Conservation (phyloP, 352 stramenopile species). For the Pythium dissotocum region DNA sequence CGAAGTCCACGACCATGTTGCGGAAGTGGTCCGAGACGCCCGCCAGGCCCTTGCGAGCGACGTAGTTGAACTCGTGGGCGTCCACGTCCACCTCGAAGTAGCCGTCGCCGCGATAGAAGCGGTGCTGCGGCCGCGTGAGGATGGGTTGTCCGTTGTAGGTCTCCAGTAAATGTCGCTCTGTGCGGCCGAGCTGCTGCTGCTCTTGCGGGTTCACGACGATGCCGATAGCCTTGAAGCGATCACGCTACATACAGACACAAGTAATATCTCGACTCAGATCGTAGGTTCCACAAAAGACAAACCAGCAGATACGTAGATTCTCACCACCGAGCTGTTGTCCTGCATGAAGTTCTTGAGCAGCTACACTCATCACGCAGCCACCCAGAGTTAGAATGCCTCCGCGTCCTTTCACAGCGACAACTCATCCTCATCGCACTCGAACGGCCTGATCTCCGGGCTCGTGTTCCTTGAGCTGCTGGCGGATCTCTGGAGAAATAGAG, state of each 20-base stretch:
- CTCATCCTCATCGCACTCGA: conserved; percentile 27
- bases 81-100: conserved; percentile 88
- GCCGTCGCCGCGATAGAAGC: conserved; percentile 62
- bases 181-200: conserved; percentile 59
- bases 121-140: conserved; percentile 76
- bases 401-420: background rate
- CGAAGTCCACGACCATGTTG: conserved; percentile 86
- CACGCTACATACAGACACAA: conserved; percentile 40
- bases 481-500: conserved; percentile 54
- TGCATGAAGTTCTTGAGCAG: conserved; percentile 47
- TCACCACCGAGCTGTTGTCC: conserved; percentile 35
- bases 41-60: conserved; percentile 71
- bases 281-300: conserved; percentile 8
- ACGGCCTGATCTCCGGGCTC: conserved; percentile 52
- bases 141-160: conserved; percentile 86
- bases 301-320: background rate
- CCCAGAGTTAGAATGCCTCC: background rate
- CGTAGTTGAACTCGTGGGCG: conserved; percentile 83
- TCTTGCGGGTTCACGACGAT: conserved; percentile 79
- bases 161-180: conserved; percentile 73
- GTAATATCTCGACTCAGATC: background rate
- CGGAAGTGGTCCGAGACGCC: conserved; percentile 73
- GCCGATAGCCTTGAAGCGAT: conserved; percentile 83
- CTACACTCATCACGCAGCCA: conserved; percentile 17
- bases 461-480: conserved; percentile 48